Percentiles rank a stretch among this genome's conserved stretches.
Evolutionary conservation across 495 filamentous ascomycete species (phyloP).

Genomic region (Lophium mytilinum): DNA sequence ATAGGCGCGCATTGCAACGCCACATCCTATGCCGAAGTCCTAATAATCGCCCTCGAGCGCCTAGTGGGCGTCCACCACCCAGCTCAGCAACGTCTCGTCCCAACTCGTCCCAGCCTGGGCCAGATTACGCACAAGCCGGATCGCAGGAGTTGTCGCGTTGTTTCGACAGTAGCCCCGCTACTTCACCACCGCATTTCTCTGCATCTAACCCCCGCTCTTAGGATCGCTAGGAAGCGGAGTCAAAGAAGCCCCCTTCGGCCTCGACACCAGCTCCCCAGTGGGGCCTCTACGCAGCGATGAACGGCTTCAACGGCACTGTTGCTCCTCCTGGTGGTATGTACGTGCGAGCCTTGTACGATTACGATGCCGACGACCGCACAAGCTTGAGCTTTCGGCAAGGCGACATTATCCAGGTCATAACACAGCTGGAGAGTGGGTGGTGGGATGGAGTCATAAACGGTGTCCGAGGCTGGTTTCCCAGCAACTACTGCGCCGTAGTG

Average conservation of each 20-base stretch:
- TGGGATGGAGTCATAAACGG: slow-evolving; percentile 97
- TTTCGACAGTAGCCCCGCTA: not conserved
- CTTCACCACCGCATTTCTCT: not conserved
- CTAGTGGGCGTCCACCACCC: slow-evolving; percentile 20
- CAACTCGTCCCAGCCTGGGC: slow-evolving; percentile 2
- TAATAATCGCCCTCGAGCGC: slow-evolving; percentile 17
- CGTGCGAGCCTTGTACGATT: slow-evolving; percentile 94
- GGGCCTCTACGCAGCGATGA: slow-evolving; percentile 40
- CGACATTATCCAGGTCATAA: slow-evolving; percentile 95
- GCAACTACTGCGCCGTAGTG: slow-evolving; percentile 92
- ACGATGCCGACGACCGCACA: slow-evolving; percentile 91
- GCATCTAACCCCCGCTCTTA: not conserved
- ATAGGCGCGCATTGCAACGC: slow-evolving; percentile 3
- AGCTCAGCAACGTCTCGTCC: slow-evolving; percentile 22
- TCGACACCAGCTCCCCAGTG: not conserved
- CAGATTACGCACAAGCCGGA: slow-evolving; percentile 9
- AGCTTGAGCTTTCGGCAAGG: slow-evolving; percentile 93
- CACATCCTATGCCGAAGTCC: slow-evolving; percentile 7
- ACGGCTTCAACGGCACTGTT: slow-evolving; percentile 57
- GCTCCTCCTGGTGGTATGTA: slow-evolving; percentile 74
- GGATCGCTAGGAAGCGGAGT: not conserved
- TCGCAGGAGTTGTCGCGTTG: slow-evolving; percentile 11
- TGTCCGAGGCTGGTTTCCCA: slow-evolving; percentile 95
- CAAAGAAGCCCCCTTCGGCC: slow-evolving; percentile 8
- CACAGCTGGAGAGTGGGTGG: slow-evolving; percentile 95